Base-by-base conservation (phyloP, 805 yeast species). In the Lipomyces oligophaga region DNA sequence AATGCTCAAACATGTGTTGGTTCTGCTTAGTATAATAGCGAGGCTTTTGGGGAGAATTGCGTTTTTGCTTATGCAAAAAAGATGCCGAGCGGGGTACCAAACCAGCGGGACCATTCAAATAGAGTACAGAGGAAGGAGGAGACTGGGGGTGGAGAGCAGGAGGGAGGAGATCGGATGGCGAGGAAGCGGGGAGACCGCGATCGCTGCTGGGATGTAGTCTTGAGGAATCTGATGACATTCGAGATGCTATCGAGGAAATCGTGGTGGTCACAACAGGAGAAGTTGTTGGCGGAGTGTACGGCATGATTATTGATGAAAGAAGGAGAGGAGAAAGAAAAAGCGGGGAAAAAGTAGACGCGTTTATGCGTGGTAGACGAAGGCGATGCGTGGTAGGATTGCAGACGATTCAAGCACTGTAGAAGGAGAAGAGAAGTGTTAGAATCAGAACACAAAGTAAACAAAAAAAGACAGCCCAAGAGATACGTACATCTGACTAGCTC, bases 231-330 rank as follows among this genome's bases (percentile, higher is more conserved):
- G 16, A 31, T 33, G 47, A 24, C 5, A 37, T 25, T 25, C 33
- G 41, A 20, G 38, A 27, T 18, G 41, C 32, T 27, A 36, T 6
- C n/a, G n/a, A n/a, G n/a, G n/a, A n/a, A n/a, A 37, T 33, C 41
- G 40, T 28, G 7, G 25, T 39, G 15, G 54, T 33, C 38, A 37
- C 36, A 34, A 38, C 45, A 32, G 54, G 39, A 26, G 49, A 31
- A 25, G 49, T 20, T 22, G 53, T 47, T 38, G 55, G 55, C 38
- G 55, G 55, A 13, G 55, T 51, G 47, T 51, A 51, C 15, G 55
- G 55, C 55, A 51, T 51, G n/a, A 21, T 15, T 8, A 6, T 22
- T 18, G 32, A 37, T 31, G 34, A 37, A 31, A 26, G 4, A 13
- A 27, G 38, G 33, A 18, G 38, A 10, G 24, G 44, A 21, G 47